Evolutionary conservation across 2,329 filamentous ascomycete genomes (phyloP).

Genomic region (Ophiostoma sp.): DNA sequence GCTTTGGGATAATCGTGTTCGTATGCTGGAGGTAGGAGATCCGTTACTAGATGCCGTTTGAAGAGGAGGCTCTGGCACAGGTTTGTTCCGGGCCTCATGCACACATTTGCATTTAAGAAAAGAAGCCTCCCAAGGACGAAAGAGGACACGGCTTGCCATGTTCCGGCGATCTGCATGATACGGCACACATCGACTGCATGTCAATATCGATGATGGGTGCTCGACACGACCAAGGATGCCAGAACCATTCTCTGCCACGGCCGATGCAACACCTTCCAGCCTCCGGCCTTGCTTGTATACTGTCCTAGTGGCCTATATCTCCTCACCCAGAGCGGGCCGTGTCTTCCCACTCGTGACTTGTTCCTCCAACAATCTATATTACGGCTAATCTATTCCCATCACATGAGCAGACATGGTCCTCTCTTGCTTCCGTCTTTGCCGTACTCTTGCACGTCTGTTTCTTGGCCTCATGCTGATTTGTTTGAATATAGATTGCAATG

Average conservation of each 20-base stretch:
- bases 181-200: neutral
- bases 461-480: neutral
- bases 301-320: neutral
- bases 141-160: neutral
- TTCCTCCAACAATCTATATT: neutral
- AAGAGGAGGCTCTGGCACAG: no score
- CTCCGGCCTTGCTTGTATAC: neutral
- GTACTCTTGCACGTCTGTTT: neutral
- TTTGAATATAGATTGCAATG: neutral
- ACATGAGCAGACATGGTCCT: neutral
- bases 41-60: no score
- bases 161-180: constrained; percentile 1
- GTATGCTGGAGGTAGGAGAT: no score
- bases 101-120: no score
- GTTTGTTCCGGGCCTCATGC: no score
- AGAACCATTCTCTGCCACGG: neutral
- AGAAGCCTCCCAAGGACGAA: neutral
- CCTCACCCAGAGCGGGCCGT: neutral
- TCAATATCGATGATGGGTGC: neutral
- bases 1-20: neutral
- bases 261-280: neutral
- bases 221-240: neutral
- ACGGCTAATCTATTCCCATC: neutral
- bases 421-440: neutral
- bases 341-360: neutral